These are phyloP conservation scores for Podaxis sp. DNA, from an alignment of 768 basidiomycete species.

Conservation along the genomic window DNA sequence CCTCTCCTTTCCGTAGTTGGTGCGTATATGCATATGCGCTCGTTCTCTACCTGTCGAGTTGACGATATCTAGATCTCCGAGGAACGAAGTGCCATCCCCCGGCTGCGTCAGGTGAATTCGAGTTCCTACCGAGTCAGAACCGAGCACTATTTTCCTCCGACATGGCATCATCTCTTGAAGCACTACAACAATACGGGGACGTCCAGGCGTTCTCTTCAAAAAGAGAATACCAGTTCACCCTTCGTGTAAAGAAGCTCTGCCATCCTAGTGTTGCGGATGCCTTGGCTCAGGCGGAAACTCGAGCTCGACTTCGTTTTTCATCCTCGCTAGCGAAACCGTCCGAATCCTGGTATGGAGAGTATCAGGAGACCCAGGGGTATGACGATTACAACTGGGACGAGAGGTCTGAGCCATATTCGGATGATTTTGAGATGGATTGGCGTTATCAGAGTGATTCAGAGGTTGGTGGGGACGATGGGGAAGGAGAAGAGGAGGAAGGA, in stretches of 20 bases:
- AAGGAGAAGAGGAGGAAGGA: neutral
- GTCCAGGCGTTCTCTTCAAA: constrained; percentile 8
- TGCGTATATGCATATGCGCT: constrained; percentile 28
- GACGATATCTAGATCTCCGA: constrained; percentile 15
- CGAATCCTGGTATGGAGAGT: neutral
- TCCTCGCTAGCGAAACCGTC: neutral
- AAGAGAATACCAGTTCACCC: constrained; percentile 15
- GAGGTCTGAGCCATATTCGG: neutral
- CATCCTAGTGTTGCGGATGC: constrained; percentile 20
- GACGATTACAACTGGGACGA: neutral
- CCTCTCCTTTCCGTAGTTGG: constrained; percentile 64
- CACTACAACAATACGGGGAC: neutral
- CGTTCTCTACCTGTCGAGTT: neutral
- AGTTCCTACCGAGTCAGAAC: neutral
- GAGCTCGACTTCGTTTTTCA: neutral
- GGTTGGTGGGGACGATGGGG: neutral
- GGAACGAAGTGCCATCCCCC: constrained; percentile 12
- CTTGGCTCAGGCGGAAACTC: neutral
- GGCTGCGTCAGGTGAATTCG: neutral
- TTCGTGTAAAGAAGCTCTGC: constrained; percentile 45
- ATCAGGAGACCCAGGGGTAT: neutral
- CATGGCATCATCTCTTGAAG: constrained; percentile 1
- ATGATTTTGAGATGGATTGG: neutral
- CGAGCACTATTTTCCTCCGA: constrained; percentile 11
- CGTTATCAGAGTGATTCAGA: neutral